Evolutionary conservation across 1,139 yeast species (phyloP), one percentile per base, ranked within the genome.

Genomic region (Yamadazyma pseudoaaseri): DNA sequence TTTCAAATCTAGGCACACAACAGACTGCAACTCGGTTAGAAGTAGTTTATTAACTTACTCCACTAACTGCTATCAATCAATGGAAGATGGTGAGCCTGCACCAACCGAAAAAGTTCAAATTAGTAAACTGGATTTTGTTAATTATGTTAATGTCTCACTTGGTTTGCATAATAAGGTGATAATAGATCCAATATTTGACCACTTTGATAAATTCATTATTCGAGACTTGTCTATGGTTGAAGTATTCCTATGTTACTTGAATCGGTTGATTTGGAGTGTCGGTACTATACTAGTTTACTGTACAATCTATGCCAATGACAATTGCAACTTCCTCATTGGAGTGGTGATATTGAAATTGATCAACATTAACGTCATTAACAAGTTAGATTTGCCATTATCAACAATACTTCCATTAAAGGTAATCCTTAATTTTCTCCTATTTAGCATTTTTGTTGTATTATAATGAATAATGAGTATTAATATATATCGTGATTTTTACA

Each of bases 101-200:
- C 8, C 12, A 5, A 7, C 12, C 11, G 7, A n/a, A 8, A 11
- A 29, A 15, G 27, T 11, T 3, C 6, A 13, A 12, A 15, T 33
- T 15, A 28, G 18, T 15, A 43, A 38, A 24, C 25, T 33, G 6
- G 49, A 40, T 10, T 42, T 43, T 20, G 30, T 34, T 16, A 42
- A 42, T 25, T 45, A 41, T 26, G 30, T 45, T 6, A 34, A 29
- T 16, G 25, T 44, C 15, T 41, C 46, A 2, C 31, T 45, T 17
- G 48, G 46, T 2, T 23, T 44, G 6, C 40, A 43, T 26, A 38
- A 38, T 33, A 44, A 37, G 20, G 35, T 46, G 20, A 32, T 32
- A 6, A 43, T 38, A 21, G 54, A 49, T 37, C 52, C 52, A 12
- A 26, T 45, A 18, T 49, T 47, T 29, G 47, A 47, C 27, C 31